A percentile compares a stretch with the other conserved stretches of the same genome.
These are phyloP conservation scores for Wickerhamiella occidentalis DNA, from an alignment of 805 yeast genomes.

Conservation along the genomic window DNA sequence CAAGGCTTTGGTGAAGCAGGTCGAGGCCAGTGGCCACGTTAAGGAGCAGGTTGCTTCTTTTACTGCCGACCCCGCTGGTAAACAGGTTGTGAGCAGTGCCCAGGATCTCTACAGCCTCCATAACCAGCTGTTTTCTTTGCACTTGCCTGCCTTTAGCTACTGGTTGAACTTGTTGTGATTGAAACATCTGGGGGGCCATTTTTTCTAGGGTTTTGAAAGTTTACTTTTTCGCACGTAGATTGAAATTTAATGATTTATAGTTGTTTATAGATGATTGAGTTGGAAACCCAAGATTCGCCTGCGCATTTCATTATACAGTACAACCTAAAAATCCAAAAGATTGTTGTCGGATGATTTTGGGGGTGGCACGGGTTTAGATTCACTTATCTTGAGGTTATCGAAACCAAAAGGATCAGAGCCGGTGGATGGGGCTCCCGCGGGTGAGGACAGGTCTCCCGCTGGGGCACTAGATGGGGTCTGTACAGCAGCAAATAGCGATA, in stretches of 20 bases:
- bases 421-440: too few relatives aligned
- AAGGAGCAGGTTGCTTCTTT: not conserved
- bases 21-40: not conserved
- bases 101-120: slow-evolving; percentile 4
- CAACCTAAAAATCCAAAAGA: slow-evolving; percentile 2
- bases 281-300: too few relatives aligned
- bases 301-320: too few relatives aligned
- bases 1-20: not conserved
- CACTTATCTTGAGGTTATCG: slow-evolving; percentile 8
- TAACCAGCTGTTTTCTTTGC: slow-evolving; percentile 2
- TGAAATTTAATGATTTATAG: too few relatives aligned
- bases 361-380: not conserved
- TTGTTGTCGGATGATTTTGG: slow-evolving; percentile 2
- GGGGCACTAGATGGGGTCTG: slow-evolving; percentile 13
- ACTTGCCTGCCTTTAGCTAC: slow-evolving; percentile 5
- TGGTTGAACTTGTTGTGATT: not conserved
- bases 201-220: too few relatives aligned
- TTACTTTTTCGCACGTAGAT: too few relatives aligned
- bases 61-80: slow-evolving; percentile 1
- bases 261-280: too few relatives aligned
- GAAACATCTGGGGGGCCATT: not conserved
- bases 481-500: slow-evolving; percentile 33
- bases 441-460: too few relatives aligned
- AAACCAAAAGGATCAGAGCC: slow-evolving; percentile 13
- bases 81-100: not conserved